Evolutionary conservation across 2,329 filamentous ascomycete genomes (phyloP).

Genomic region (Xylariales sp.): DNA sequence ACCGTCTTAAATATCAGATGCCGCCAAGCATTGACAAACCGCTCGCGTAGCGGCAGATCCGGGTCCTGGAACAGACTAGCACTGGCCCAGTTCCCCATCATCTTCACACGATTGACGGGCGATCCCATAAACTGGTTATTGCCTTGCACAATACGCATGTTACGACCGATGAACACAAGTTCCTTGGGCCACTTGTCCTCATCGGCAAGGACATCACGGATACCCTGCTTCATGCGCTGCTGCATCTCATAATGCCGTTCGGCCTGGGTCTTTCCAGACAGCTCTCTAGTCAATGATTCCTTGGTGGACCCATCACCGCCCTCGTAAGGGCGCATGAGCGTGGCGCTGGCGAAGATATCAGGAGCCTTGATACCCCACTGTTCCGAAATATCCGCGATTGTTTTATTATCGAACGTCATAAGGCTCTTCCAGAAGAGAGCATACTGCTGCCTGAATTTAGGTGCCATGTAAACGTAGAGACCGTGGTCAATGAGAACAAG

Average conservation of each 20-base stretch:
- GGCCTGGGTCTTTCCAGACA: conserved; percentile 66
- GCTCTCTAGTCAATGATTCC: conserved; percentile 73
- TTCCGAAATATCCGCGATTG: conserved; percentile 76
- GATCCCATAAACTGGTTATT: conserved; percentile 93
- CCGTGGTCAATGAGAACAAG: conserved; percentile 97
- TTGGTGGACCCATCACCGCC: conserved; percentile 79
- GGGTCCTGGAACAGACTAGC: conserved; percentile 81
- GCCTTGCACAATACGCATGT: conserved; percentile 91
- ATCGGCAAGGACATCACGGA: conserved; percentile 78
- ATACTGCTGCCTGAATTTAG: conserved; percentile 87
- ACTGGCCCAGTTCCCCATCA: conserved; percentile 91
- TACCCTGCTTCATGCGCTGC: conserved; percentile 77
- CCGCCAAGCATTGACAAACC: conserved; percentile 75
- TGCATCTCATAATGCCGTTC: conserved; percentile 93
- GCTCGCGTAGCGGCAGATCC: conserved; percentile 70
- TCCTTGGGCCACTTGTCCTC: conserved; percentile 91
- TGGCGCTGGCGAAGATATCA: conserved; percentile 92
- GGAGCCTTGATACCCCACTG: conserved; percentile 90
- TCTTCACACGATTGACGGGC: conserved; percentile 92
- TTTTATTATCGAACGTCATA: conserved; percentile 90
- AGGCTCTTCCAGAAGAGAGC: conserved; percentile 92
- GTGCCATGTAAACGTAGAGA: conserved; percentile 91
- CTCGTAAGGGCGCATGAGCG: conserved; percentile 88
- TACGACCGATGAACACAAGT: conserved; percentile 90
- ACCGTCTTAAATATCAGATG: conserved; percentile 87